Evolutionary conservation across 331 rosid species (phyloP), one percentile per base, ranked within the genome.

Genomic region (Telfairia occidentalis): DNA sequence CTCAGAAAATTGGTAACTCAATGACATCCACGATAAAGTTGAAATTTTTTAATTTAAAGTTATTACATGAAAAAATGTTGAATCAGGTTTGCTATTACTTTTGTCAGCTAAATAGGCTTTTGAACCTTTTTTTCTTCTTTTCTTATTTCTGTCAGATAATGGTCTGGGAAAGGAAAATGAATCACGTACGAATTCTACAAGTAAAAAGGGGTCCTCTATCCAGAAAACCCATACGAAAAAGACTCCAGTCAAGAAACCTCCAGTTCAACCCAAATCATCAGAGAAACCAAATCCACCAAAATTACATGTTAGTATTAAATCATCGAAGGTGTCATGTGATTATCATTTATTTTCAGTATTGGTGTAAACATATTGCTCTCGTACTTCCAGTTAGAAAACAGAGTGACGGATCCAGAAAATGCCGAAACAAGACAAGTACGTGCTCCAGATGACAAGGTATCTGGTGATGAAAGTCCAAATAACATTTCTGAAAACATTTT

Each of bases 401-500:
- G 75, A 85, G 75, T 70, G 48, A 83, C 74, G 13, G 75, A 83
- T 38, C 78, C 74, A 66, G 78, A 81, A 81, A 76, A 72, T 60
- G 77, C 83, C 2, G 89, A 85, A 81, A 73, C 42, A 30, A 75
- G 81, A 84, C 71, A 65, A 45, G 78, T 48, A 54, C 78, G 76
- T 23, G 3, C 73, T 50, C 83, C 79, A 6, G 82, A 79, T 4
- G 70, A 81, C 58, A 86, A 54, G 43, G 13, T 48, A 42, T 52
- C 77, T 1, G 81, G 73, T 60, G 92, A 84, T 78, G 89, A 95
- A 26, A 77, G 75, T 55, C 97, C 98, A 30, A 95, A 95, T 86
- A 78, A 49, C 77, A 77, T 90, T 66, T 88, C 97, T 18, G 93
- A 91, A 79, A 82, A 83, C 75, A 88, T 88, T 77, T 60, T 94